Percentiles rank a stretch among this genome's conserved stretches.
These are phyloP conservation scores for Verticillium longisporum DNA, from an alignment of 2,329 filamentous ascomycete species.

Conservation along the genomic window DNA sequence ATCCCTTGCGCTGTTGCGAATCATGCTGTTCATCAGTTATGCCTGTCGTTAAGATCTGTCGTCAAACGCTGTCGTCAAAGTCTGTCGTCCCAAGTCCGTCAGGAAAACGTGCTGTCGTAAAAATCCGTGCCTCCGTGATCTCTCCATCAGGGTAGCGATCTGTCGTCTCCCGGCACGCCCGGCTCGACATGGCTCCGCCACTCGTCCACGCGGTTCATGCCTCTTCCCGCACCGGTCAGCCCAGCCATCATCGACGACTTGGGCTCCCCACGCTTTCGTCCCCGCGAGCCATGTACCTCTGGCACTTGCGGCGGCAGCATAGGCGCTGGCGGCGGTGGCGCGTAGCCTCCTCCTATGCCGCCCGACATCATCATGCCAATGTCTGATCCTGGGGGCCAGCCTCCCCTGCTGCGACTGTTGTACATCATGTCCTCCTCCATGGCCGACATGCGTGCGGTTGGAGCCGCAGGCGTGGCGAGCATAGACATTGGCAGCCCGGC, in stretches of 20 bases:
- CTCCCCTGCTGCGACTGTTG: background rate
- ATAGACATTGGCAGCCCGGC: background rate
- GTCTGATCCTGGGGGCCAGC: background rate
- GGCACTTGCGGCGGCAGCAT: conserved; percentile 10
- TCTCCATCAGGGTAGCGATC: conserved; percentile 11
- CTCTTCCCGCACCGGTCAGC: conserved; percentile 34
- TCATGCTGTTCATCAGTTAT: background rate
- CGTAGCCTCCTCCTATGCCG: background rate
- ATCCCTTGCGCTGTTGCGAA: background rate
- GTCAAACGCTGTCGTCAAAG: background rate
- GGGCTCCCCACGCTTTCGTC: conserved; percentile 20
- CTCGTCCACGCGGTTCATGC: conserved; percentile 39
- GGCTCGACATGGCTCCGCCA: conserved; percentile 42
- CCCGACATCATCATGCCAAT: background rate
- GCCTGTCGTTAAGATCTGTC: background rate
- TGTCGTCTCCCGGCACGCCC: conserved; percentile 25
- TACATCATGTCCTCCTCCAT: background rate
- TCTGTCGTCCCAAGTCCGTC: conserved; percentile 1
- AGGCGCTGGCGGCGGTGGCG: conserved; percentile 4
- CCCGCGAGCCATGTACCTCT: conserved; percentile 19
- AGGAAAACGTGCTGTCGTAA: background rate
- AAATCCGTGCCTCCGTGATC: background rate
- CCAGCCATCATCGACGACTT: conserved; percentile 40
- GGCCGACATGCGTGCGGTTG: background rate
- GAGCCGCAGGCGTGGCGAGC: background rate